These are phyloP conservation scores for Xylaria cubensis DNA, from an alignment of 495 filamentous ascomycete species.

Conservation along the genomic window DNA sequence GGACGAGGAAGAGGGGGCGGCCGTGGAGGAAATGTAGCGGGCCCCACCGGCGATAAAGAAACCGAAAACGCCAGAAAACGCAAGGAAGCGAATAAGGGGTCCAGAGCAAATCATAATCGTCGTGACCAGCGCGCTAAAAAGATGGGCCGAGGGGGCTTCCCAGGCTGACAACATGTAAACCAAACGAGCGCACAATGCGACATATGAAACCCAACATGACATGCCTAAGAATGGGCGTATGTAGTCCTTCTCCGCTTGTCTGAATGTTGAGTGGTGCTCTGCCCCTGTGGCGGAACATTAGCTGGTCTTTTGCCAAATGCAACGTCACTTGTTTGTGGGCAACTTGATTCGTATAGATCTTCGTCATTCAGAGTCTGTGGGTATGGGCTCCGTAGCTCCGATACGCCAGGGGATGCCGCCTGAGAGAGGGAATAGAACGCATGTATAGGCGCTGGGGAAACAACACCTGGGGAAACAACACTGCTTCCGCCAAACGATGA, in stretches of 20 bases:
- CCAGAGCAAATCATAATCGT: conserved; percentile 68
- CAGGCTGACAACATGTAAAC: conserved; percentile 47
- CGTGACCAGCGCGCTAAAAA: conserved; percentile 78
- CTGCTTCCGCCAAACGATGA: conserved; percentile 30
- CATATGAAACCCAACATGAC: not conserved
- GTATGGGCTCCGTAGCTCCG: conserved; percentile 38
- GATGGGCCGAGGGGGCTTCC: conserved; percentile 69
- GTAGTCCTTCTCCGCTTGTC: conserved; percentile 33
- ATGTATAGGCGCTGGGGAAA: conserved; percentile 36
- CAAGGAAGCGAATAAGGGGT: conserved; percentile 70
- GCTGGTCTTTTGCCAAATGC: conserved; percentile 33
- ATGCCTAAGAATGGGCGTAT: conserved; percentile 16
- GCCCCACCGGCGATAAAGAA: conserved; percentile 62
- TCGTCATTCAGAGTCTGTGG: conserved; percentile 35
- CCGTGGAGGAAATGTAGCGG: conserved; percentile 64
- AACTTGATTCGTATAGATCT: conserved; percentile 38
- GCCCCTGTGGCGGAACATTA: conserved; percentile 25
- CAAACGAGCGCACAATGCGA: not conserved
- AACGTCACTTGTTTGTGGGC: conserved; percentile 23
- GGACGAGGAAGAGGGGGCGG: conserved; percentile 58
- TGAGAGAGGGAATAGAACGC: conserved; percentile 31
- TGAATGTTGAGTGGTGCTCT: conserved; percentile 21
- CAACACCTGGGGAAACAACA: conserved; percentile 33
- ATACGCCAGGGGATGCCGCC: conserved; percentile 29
- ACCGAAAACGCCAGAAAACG: conserved; percentile 65